These are phyloP conservation scores for Lumnitzera racemosa DNA, from an alignment of 345 rosid genomes.

Conservation along the genomic window DNA sequence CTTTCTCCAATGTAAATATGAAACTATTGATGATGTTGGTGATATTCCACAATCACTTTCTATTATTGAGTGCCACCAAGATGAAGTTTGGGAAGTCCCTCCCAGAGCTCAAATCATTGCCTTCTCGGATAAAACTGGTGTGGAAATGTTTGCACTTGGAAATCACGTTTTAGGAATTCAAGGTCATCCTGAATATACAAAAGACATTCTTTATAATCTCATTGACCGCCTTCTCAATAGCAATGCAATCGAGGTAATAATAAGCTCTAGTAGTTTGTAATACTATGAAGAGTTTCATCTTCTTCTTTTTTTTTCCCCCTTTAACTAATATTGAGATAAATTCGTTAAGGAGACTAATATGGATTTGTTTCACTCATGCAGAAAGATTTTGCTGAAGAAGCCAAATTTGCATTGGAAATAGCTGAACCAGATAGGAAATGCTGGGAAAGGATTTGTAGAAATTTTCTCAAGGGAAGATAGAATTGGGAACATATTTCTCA, in stretches of 20 bases:
- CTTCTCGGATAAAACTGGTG: slow-evolving; percentile 65
- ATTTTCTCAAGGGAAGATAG: slow-evolving; percentile 36
- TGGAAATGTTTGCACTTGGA: slow-evolving; percentile 61
- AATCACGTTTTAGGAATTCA: slow-evolving; percentile 75
- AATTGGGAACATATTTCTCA: neutral
- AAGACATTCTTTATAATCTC: slow-evolving; percentile 60
- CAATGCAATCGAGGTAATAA: slow-evolving; percentile 47
- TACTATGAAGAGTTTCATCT: no score
- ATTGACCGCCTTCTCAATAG: slow-evolving; percentile 62
- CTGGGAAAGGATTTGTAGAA: slow-evolving; percentile 57
- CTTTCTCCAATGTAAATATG: slow-evolving; percentile 18
- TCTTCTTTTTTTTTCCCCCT: no score
- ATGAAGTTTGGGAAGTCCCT: slow-evolving; percentile 80
- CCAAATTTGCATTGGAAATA: slow-evolving; percentile 32
- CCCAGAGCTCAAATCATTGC: slow-evolving; percentile 60
- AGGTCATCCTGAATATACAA: slow-evolving; percentile 91
- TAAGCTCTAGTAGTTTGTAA: neutral
- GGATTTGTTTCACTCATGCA: slow-evolving; percentile 13
- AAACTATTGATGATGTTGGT: slow-evolving; percentile 16
- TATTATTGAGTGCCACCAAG: slow-evolving; percentile 75
- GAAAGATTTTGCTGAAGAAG: slow-evolving; percentile 38
- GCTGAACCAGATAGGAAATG: slow-evolving; percentile 47
- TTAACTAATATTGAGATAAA: no score
- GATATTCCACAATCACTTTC: slow-evolving; percentile 39
- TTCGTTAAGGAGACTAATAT: neutral